phyloP scores from a whole-genome alignment of 176 grass and related monocot species.

The Musa schizocarpa region DNA sequence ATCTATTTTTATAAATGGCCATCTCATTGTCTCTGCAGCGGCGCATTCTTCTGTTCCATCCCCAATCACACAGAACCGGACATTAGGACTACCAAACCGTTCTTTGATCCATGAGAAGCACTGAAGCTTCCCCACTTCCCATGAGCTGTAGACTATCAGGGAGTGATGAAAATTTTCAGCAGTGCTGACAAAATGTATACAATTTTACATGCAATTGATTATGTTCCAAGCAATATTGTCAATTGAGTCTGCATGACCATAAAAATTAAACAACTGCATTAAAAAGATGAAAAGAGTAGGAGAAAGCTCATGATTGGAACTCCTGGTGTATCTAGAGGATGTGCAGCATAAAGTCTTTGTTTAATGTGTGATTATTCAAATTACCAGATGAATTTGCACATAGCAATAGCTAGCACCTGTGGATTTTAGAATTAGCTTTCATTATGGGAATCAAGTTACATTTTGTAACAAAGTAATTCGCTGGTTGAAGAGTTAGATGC shows the following conservation, averaged over 20 bases:
- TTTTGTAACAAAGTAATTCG: too few species aligned
- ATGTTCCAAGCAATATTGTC: not conserved
- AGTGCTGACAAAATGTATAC: not conserved
- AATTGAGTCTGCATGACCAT: not conserved
- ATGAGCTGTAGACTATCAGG: slow-evolving; percentile 83
- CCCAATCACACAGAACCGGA: slow-evolving; percentile 71
- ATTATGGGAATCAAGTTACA: too few species aligned
- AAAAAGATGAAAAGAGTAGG: not conserved
- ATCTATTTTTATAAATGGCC: slow-evolving; percentile 90
- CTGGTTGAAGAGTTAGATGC: too few species aligned
- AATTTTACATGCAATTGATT: not conserved
- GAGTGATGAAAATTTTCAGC: not conserved
- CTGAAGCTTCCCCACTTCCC: slow-evolving; percentile 85
- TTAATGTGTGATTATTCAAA: too few species aligned
- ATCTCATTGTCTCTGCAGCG: slow-evolving; percentile 58
- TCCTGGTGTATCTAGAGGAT: not conserved
- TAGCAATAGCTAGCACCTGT: too few species aligned
- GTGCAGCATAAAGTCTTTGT: not conserved
- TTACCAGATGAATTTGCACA: too few species aligned
- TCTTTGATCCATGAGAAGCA: slow-evolving; percentile 97
- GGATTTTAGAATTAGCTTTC: too few species aligned
- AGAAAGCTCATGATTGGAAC: not conserved
- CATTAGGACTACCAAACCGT: slow-evolving; percentile 47
- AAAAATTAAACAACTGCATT: not conserved
- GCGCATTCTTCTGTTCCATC: slow-evolving; percentile 73